Evolutionary conservation across 164 flowering plant genomes (phyloP).

Genomic region (Vitis rupestris): DNA sequence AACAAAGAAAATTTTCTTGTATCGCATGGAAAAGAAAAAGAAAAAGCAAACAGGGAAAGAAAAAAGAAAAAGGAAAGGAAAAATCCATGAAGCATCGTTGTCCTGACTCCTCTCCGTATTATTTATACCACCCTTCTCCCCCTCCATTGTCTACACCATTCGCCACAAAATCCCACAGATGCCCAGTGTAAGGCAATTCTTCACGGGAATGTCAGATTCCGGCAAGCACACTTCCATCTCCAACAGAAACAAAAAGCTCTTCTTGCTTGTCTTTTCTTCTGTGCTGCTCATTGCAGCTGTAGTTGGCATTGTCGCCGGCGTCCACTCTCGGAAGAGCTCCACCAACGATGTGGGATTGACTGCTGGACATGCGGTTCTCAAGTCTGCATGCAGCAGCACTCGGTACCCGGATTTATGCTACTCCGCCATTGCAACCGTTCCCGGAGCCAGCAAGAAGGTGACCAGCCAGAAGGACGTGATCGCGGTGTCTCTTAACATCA

Average conservation of each 20-base stretch:
- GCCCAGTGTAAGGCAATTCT: slow-evolving; percentile 17
- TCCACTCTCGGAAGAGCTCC: slow-evolving; percentile 18
- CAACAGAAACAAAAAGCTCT: slow-evolving; percentile 35
- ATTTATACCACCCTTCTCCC: background rate
- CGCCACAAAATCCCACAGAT: background rate
- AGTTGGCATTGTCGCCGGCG: slow-evolving; percentile 39
- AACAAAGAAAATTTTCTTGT: too few relatives aligned
- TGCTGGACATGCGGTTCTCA: slow-evolving; percentile 46
- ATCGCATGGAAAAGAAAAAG: too few relatives aligned
- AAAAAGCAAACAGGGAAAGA: too few relatives aligned
- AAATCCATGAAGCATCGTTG: too few relatives aligned
- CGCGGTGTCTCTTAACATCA: slow-evolving; percentile 48
- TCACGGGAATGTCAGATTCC: slow-evolving; percentile 29
- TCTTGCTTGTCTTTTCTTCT: slow-evolving; percentile 30
- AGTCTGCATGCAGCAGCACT: slow-evolving; percentile 61
- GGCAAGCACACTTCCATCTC: slow-evolving; percentile 21
- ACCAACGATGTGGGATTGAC: background rate
- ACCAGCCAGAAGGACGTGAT: slow-evolving; percentile 58
- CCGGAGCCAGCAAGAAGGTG: slow-evolving; percentile 26
- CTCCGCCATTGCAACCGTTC: slow-evolving; percentile 42
- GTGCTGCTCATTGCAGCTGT: slow-evolving; percentile 38
- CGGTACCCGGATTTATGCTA: slow-evolving; percentile 66
- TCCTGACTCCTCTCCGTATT: too few relatives aligned
- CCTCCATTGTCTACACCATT: too few relatives aligned
- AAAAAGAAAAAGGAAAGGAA: too few relatives aligned